Evolutionary conservation across 805 yeast genomes (phyloP), one percentile per base, ranked within the genome.

Genomic region (Jamesozyma spencerorum): DNA sequence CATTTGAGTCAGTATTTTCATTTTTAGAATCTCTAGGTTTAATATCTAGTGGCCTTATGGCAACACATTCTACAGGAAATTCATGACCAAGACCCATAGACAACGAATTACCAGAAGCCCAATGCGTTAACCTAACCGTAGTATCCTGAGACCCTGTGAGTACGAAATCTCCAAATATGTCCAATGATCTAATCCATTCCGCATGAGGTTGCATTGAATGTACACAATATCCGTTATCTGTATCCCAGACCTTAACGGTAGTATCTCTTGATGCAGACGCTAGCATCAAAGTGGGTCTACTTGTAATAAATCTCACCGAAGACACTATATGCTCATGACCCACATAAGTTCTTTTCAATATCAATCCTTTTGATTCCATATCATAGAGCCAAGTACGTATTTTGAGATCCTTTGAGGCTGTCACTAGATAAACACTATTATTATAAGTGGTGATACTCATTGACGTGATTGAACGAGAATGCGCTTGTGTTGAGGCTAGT

Each of bases 321-420:
- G 94, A 83, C 0, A 88, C 77, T 1, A 92, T 75, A 57, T 88
- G 95, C 45, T 86, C 94, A 62, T 88, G 97, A 11, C 96, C 96
- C 0, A 78, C 63, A 18, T 88, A 61, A 1, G 86, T 77, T 29
- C 85, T 68, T 1, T 75, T 55, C 34, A 80, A 72, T 31, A 68
- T 69, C 52, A 73, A 12, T 72, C 66, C 24, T 58, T 51, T 4
- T 75, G 69, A 20, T n/a, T 29, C 10, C 5, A 32, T 15, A 35
- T 22, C 5, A 47, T 49, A 46, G 13, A 33, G 41, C 39, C 47
- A 87, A 3, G 86, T 61, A 54, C 83, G 82, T 40, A 86, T 73
- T 18, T 65, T 59, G 36, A 69, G 48, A 48, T 77, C 81, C 2
- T 75, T 66, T 1, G 75, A 70, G 38, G 71, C 64, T 1, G 76